Evolutionary conservation across 345 rosid species (phyloP), one percentile per base, ranked within the genome.

Genomic region (Mercurialis annua): DNA sequence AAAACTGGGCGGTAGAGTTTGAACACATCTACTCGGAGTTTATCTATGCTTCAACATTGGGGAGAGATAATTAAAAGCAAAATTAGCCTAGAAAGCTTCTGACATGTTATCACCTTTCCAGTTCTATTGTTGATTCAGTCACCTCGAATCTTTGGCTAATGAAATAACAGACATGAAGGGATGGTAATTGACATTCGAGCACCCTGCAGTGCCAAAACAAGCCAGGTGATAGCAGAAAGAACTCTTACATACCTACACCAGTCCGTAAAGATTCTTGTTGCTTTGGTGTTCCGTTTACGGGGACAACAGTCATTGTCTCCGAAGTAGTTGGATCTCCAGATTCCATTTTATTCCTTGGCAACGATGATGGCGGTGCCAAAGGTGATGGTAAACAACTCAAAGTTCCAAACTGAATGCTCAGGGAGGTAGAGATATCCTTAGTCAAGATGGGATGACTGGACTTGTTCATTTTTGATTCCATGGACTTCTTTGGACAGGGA

Each of bases 401-500:
- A 59, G n/a, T 65, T 46, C 83, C 87, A 56, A 76, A 64, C 46
- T 31, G 44, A 17, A 70, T 64, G 31, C 33, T 51, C 0, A 42
- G 5, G 63, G 70, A 40, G 23, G 52, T 9, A 50, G 60, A 60
- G 49, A 20, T 20, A 36, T 68, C 65, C 71, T 54, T 46, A 3
- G 53, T 65, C 55, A 56, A 8, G 6, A 33, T 29, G 46, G 71
- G 54, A 58, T 71, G 68, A 71, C 43, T 58, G 66, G 76, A 26
- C 36, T 62, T 66, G 50, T 60, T 16, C 31, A 53, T 50, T 58
- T 71, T 73, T 38, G 73, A 43, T 50, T 56, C 17, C 40, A 57
- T 24, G 54, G 77, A 47, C 67, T 70, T 83, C 63, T 62, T 44
- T 7, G 24, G 71, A 24, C 44, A 43, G 34, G 88, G 81, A 73